Base-by-base conservation (phyloP, 257 asterid genomes). In the Thymus quinquecostatus region DNA sequence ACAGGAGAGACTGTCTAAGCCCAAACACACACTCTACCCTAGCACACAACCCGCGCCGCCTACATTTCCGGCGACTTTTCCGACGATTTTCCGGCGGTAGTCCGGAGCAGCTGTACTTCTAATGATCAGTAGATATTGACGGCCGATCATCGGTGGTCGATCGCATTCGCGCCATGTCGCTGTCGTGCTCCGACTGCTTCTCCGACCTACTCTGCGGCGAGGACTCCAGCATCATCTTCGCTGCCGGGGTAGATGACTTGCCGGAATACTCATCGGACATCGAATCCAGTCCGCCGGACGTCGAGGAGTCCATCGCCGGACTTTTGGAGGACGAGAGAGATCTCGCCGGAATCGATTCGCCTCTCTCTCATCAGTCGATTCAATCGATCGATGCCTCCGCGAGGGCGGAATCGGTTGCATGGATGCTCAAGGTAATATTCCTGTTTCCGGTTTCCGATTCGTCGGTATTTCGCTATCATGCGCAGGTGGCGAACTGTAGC, bases 181-280 rank as follows among this genome's bases (percentile, higher is more conserved):
- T 85, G 69, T 82, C 92, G 64, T 89, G 81, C 88, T 86, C 96
- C 82, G 96, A 93, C 71, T 84, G 96, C 87, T 83, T 91, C 85
- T 88, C 97, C 89, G 97, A 88, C 81, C 89, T 94, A 33, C 96
- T 91, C 68, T 94, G 99, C 88, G 82, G 89, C 71, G 97, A 94
- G 88, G 97, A 94, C 68, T 89, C 97, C 76, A 83, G 56, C 62
- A 73, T 69, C 60, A 77, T 94, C 21, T 68, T 87, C 73, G 80
- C 95, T 83, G 79, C 79, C 58, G 82, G 73, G 75, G 82, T 80
- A 58, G 86, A 79, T 7, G 95, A 86, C 49, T 60, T 63, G 76
- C 87, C 87, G 82, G 98, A 88, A 78, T 89, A 84, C 63, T 86
- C 96, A 34, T 91, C 96, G 79, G 97, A 87, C 73, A 29, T 82